Base-by-base conservation (phyloP, 768 basidiomycete species). In the Boletus reticulatus region DNA sequence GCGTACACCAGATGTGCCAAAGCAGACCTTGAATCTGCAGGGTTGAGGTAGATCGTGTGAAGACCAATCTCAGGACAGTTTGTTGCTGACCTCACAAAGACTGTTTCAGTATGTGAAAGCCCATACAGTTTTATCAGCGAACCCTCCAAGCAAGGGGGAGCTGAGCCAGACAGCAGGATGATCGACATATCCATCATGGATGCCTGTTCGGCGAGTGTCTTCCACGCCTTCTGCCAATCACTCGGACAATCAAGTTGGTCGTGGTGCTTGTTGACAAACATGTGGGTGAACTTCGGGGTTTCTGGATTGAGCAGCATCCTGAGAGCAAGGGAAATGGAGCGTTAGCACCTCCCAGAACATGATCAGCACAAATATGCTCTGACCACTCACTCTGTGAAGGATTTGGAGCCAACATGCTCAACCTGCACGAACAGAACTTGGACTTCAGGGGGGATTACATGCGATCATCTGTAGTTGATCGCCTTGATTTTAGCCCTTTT, bases 251-350 rank as follows among this genome's bases (percentile, higher is more conserved):
- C 20, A 1, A 57, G 43, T 12, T 37, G 55, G 16, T 59, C 55
- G 7, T 59, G 58, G 24, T 53, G 48, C 20, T 59, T 48, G 12
- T 59, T 48, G 0, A 59, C 22, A 12, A 59, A 36, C 2, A 59
- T 2, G 4, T 19, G 19, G 0, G 34, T 44, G 24, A 59, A 59
- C 19, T 22, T 56, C 0, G 55, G 50, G 16, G 50, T 22, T 34
- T 34, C 41, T 12, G 31, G 41, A 43, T 34, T 34, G 31, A 11
- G 41, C 2, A 51, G 32, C 22, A 38, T 29, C 2, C 53, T 50
- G 22, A 31, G 36, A n/a, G 11, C 22, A n/a, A n/a, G 12, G 13
- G 17, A 4, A 13, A 32, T 14, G 24, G 19, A 7, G 9, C 10
- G 8, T 38, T 24, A 6, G 47, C 14, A 48, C 4, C 8, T 16